phyloP scores from a whole-genome alignment of 768 basidiomycete species.

The Serpula lacrymans region DNA sequence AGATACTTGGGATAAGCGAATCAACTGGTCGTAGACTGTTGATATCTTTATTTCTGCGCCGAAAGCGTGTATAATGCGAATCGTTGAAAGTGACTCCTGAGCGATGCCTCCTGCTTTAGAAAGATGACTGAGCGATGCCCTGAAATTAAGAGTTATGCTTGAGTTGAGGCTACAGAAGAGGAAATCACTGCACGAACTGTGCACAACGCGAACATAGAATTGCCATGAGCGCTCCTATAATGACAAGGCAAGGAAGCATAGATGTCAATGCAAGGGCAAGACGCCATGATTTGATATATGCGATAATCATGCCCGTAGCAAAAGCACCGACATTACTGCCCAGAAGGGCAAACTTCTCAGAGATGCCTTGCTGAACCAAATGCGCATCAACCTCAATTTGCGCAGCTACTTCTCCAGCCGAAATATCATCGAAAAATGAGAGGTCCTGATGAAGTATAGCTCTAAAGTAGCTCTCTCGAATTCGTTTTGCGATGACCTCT shows the following conservation, averaged over 20 bases:
- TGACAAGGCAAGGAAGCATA: constrained; percentile 48
- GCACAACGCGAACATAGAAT: constrained; percentile 29
- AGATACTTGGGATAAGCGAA: constrained; percentile 31
- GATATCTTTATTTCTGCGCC: constrained; percentile 44
- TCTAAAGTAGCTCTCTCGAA: constrained; percentile 47
- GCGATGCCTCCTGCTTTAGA: constrained; percentile 49
- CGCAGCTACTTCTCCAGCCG: constrained; percentile 57
- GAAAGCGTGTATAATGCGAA: constrained; percentile 57
- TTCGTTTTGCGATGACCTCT: constrained; percentile 44
- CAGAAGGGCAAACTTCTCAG: constrained; percentile 46
- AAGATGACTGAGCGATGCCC: constrained; percentile 41
- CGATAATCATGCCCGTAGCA: constrained; percentile 45
- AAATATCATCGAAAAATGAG: constrained; percentile 42
- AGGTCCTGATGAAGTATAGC: constrained; percentile 49
- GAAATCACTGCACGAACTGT: constrained; percentile 8
- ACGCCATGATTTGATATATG: constrained; percentile 38
- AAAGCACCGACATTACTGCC: constrained; percentile 40
- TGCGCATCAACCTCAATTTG: constrained; percentile 37
- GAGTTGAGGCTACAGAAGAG: background rate
- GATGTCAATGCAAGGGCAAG: constrained; percentile 47
- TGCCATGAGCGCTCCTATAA: constrained; percentile 39
- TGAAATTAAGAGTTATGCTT: constrained; percentile 14
- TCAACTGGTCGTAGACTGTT: constrained; percentile 39
- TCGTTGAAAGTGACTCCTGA: constrained; percentile 55
- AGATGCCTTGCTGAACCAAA: constrained; percentile 50